Evolutionary conservation across 164 flowering plant genomes (phyloP), one percentile per base, ranked within the genome.

Genomic region (Umbellularia californica): DNA sequence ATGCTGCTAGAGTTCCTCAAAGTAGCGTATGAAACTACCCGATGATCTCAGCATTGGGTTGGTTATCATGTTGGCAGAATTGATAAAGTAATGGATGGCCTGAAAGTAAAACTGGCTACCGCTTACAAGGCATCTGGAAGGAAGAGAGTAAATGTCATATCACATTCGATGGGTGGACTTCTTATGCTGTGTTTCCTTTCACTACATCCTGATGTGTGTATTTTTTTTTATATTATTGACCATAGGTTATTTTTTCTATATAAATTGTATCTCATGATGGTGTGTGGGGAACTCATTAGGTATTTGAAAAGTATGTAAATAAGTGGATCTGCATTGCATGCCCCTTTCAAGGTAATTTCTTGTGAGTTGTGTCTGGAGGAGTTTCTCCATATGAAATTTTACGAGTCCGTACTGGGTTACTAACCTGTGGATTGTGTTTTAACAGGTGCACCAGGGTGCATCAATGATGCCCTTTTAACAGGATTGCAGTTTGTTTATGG

Each of bases 131-230:
- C 97, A 76, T 90, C 97, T 58, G 94, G 98, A 27, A 89, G 91
- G 67, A 86, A 92, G 84, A 93, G 93, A 89, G 90, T 95, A 67
- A 89, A 84, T 72, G 81, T 95, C 25, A 93, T 93, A 65, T 87
- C 97, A 12, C 98, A 95, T 80, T 95, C 98, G 13, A 95, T 95
- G 97, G 97, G 98, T 72, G 98, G 98, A 81, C 76, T 95, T 78
- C 86, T 95, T 30, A 85, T 95, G 33, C 65, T 72, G 50, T 89
- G 93, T 82, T 95, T 95, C 82, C 72, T 95, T 76, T 83, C 94
- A 24, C 95, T 95, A 69, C 84, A 91, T 81, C 79, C 67, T 63
- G 95, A 91, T 77, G 98, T 94, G 71, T 7, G 90, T 64, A 69
- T 71, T 6, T n/a, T 15, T 75, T 68, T 22, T 41, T 7, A 0